Conservation (phyloP, 228 moss, liverwort and hornwort species). For the Sphagnum magellanicum region DNA sequence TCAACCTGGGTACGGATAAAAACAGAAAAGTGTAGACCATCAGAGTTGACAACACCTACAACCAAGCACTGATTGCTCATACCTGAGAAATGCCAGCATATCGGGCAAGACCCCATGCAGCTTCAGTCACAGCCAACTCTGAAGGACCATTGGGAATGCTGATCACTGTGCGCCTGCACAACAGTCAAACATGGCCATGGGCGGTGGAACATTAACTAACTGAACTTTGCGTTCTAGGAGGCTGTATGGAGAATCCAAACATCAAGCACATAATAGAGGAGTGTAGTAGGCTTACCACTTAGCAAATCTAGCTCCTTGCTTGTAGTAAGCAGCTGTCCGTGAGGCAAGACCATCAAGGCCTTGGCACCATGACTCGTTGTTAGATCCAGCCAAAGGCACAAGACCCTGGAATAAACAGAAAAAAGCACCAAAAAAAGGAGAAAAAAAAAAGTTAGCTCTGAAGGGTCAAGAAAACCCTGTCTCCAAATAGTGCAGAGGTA, state of each 20-base stretch:
- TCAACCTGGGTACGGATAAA: no score
- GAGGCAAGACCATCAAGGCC: slow-evolving; percentile 32
- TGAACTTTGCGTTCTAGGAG: no score
- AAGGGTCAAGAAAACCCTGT: no score
- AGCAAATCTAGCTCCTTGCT: slow-evolving; percentile 54
- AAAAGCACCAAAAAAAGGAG: no score
- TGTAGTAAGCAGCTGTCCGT: slow-evolving; percentile 30
- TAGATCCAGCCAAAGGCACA: slow-evolving; percentile 52
- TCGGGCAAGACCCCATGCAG: slow-evolving; percentile 65
- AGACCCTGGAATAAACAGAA: slow-evolving; percentile 17
- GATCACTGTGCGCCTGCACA: slow-evolving; percentile 48
- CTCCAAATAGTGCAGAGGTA: no score
- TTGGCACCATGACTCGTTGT: slow-evolving; percentile 67
- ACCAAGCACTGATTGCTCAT: neutral
- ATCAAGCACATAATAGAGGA: neutral
- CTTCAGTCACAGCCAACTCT: slow-evolving; percentile 57
- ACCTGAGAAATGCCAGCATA: slow-evolving; percentile 52
- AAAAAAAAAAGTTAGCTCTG: no score
- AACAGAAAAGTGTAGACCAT: no score
- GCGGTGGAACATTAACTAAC: no score
- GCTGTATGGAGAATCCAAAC: no score
- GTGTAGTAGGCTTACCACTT: slow-evolving; percentile 27
- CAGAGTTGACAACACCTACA: no score
- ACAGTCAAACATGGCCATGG: no score
- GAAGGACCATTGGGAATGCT: slow-evolving; percentile 64